phyloP scores from a whole-genome alignment of 192 early-diverging fungal species.

The Jimgerdemannia lactiflua region DNA sequence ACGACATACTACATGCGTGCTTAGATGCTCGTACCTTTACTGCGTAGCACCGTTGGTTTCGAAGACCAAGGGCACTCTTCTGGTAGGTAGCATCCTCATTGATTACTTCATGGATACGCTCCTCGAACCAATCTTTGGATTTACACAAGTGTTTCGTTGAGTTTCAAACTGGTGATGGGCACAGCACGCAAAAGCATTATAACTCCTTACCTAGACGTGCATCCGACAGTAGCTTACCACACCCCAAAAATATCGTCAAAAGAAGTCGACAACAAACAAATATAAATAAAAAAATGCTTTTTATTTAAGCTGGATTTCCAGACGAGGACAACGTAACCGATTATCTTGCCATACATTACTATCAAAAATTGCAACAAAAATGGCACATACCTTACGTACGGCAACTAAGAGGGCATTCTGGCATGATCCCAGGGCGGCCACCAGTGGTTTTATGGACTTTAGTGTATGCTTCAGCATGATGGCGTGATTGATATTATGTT shows the following conservation, averaged over 20 bases:
- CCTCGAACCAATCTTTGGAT: constrained; percentile 21
- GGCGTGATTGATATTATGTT: constrained; percentile 64
- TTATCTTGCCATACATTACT: too few relatives aligned
- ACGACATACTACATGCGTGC: background rate
- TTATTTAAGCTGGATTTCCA: too few relatives aligned
- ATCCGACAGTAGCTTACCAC: too few relatives aligned
- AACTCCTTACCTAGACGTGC: too few relatives aligned
- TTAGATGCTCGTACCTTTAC: constrained; percentile 50
- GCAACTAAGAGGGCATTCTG: constrained; percentile 44
- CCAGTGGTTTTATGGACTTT: constrained; percentile 38
- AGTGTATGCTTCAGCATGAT: constrained; percentile 69
- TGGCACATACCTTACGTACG: constrained; percentile 21
- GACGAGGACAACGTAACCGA: too few relatives aligned
- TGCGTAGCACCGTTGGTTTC: constrained; percentile 86
- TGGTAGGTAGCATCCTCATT: constrained; percentile 68
- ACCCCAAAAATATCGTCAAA: too few relatives aligned
- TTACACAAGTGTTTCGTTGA: too few relatives aligned
- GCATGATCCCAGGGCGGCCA: constrained; percentile 28
- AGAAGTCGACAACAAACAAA: too few relatives aligned
- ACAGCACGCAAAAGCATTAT: too few relatives aligned
- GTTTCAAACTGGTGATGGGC: too few relatives aligned
- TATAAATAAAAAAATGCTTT: too few relatives aligned
- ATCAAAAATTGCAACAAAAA: constrained; percentile 5
- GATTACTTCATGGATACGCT: constrained; percentile 59
- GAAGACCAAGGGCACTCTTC: constrained; percentile 69